These are phyloP conservation scores for Pontederia crassipes DNA, from an alignment of 176 grass and related monocot genomes.

Conservation along the genomic window DNA sequence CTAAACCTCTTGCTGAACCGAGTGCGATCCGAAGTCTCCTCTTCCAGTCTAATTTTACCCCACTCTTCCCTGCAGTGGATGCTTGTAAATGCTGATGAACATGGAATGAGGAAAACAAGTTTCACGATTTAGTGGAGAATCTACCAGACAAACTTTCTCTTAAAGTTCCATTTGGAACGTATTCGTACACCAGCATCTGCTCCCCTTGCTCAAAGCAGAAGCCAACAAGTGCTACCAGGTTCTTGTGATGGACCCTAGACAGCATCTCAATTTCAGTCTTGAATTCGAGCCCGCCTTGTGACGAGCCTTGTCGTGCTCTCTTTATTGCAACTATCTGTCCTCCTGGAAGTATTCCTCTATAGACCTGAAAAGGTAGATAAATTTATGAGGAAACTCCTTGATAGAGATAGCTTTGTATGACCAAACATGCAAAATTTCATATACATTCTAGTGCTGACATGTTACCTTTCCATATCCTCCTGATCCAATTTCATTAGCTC, in stretches of 20 bases:
- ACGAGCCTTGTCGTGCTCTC: conserved; percentile 66
- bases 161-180: conserved; percentile 64
- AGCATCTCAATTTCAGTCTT: conserved; percentile 99
- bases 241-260: conserved; percentile 98
- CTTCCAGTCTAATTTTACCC: conserved; percentile 70
- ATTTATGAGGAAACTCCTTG: neutral
- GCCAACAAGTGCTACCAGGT: conserved; percentile 72
- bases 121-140: neutral
- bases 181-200: conserved; percentile 98
- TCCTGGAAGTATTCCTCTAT: conserved; percentile 57
- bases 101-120: neutral
- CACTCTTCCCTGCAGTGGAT: conserved; percentile 58
- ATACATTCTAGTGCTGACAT: neutral
- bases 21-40: conserved; percentile 65
- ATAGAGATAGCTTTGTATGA: neutral
- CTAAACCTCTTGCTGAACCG: conserved; percentile 63
- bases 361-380: conserved; percentile 28
- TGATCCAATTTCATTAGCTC: conserved; percentile 62
- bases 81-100: neutral
- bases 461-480: conserved; percentile 89
- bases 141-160: conserved; percentile 67
- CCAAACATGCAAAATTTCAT: neutral
- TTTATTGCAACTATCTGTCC: conserved; percentile 84
- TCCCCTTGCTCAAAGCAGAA: conserved; percentile 96
- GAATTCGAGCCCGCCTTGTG: conserved; percentile 88